phyloP scores from a whole-genome alignment of 169 alveolate species.

The Cystoisospora suis region DNA sequence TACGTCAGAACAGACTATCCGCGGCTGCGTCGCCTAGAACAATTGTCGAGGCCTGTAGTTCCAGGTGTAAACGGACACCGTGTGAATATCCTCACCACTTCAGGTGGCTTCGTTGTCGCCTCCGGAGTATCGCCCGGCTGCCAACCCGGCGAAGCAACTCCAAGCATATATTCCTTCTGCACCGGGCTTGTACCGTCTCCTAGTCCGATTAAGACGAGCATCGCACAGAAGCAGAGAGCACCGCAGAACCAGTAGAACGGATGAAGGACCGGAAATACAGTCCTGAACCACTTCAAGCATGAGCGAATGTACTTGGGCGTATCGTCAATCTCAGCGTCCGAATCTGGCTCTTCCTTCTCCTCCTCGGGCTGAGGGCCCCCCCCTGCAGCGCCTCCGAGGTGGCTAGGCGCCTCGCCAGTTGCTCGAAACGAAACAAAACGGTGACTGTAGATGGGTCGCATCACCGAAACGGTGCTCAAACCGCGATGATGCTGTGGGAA shows the following conservation, averaged over 20 bases:
- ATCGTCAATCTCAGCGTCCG: constrained; percentile 15
- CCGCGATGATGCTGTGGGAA: no score
- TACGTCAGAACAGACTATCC: no score
- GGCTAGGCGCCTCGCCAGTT: no score
- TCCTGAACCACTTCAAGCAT: constrained; percentile 19
- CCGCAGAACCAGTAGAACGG: constrained; percentile 51
- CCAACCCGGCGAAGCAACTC: constrained; percentile 43
- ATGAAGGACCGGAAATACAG: constrained; percentile 50
- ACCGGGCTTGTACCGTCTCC: constrained; percentile 44
- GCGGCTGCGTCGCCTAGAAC: no score
- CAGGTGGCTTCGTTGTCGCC: constrained; percentile 46
- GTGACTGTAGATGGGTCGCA: no score
- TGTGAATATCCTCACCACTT: constrained; percentile 53
- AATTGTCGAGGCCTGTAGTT: no score
- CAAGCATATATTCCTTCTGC: constrained; percentile 34
- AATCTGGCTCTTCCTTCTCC: constrained; percentile 40
- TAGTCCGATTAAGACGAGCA: constrained; percentile 46
- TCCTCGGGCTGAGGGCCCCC: constrained; percentile 24
- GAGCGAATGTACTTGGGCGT: not conserved
- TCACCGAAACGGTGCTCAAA: no score
- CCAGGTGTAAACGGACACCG: no score
- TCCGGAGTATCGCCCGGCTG: constrained; percentile 28
- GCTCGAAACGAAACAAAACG: no score
- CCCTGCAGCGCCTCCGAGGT: not conserved
- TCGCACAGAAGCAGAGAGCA: constrained; percentile 22